Percentiles rank a stretch among this genome's conserved stretches.
phyloP scores from a whole-genome alignment of 179 eudicot species.

The Gypsophila paniculata region DNA sequence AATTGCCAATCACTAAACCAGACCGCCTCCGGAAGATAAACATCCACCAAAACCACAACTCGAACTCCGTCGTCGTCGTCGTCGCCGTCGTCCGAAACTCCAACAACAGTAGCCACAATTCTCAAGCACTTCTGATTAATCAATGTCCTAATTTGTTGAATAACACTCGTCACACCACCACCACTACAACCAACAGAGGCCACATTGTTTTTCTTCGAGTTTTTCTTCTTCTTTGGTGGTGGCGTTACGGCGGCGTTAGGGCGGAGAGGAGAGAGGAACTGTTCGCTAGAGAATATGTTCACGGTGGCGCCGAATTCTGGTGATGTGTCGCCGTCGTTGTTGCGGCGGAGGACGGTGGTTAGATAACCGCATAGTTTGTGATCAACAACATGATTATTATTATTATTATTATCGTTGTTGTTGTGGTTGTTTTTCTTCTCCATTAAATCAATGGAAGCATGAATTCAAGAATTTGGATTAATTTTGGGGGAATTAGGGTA shows the following conservation, averaged over 20 bases:
- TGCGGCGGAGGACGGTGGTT: conserved; percentile 40
- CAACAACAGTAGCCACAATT: conserved; percentile 37
- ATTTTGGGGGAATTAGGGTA: neutral
- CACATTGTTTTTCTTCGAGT: conserved; percentile 9
- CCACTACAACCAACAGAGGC: conserved; percentile 26
- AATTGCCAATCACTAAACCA: conserved; percentile 92
- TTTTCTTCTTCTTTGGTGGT: conserved; percentile 7
- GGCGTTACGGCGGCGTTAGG: conserved; percentile 2
- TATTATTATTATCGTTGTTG: neutral
- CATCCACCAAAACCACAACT: conserved; percentile 72
- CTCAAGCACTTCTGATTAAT: conserved; percentile 52
- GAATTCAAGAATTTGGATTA: neutral
- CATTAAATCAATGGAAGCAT: neutral
- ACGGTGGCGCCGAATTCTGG: conserved; percentile 38
- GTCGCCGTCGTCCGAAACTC: conserved; percentile 20
- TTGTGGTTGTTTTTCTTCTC: neutral
- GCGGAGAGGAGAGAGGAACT: conserved; percentile 25
- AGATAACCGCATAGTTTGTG: conserved; percentile 71
- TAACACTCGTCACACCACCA: conserved; percentile 52
- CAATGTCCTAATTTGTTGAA: conserved; percentile 55
- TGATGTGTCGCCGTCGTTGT: conserved; percentile 18
- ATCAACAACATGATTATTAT: conserved; percentile 20
- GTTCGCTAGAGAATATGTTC: conserved; percentile 31
- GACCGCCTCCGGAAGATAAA: conserved; percentile 53
- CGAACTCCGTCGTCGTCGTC: conserved; percentile 28